Evolutionary conservation across 2,329 filamentous ascomycete species (phyloP), one percentile per base, ranked within the genome.

Genomic region (Aspergillus unguis): DNA sequence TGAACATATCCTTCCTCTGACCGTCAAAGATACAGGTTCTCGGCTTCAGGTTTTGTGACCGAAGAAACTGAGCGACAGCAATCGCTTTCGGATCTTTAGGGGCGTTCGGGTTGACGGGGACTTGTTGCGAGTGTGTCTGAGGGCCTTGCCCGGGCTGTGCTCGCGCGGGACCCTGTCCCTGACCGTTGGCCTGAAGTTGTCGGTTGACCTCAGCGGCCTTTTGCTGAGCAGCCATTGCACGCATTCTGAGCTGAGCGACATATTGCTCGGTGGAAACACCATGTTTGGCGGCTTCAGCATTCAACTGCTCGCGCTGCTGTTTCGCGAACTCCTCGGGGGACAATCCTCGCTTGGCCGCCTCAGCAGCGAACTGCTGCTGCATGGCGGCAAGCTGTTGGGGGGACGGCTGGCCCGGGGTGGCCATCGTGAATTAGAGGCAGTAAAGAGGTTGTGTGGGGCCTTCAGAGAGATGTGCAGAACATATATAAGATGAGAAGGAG

Each of bases 1-100:
- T 88, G 75, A 99, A 97, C 89, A 99, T 95, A 61, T 99, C 92
- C 76, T 96, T 97, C 65, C 94, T 84, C 80, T 96, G 92, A 65
- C 94, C 94, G 61, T 96, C 92, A 60, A 97, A 82, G 59, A 99
- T 95, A 70, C 89, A 92, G 17, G 92, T 96, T 58, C 94, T 82
- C 17, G 83, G 81, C 81, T 99, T 99, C 59, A 99, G 76, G 54
- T 94, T 84, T 75, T 96, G 92, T 53, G 81, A 73, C 62, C 85
- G 85, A 54, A 99, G 77, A 75, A 95, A 99, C 66, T 90, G 87
- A 61, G 94, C 95, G 50, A 99, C 82, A 6, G 92, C 91, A 42
- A 97, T 75, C 23, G 91, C 92, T 65, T 91, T 85, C 36, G 92
- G 92, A 63, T 95, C 94, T 4, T 92, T 90, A 26, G 92, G 90